A percentile compares a stretch with the other conserved stretches of the same genome.
Conservation (phyloP, 441 rosid genomes). For the Bocquillonia castaneifolia region DNA sequence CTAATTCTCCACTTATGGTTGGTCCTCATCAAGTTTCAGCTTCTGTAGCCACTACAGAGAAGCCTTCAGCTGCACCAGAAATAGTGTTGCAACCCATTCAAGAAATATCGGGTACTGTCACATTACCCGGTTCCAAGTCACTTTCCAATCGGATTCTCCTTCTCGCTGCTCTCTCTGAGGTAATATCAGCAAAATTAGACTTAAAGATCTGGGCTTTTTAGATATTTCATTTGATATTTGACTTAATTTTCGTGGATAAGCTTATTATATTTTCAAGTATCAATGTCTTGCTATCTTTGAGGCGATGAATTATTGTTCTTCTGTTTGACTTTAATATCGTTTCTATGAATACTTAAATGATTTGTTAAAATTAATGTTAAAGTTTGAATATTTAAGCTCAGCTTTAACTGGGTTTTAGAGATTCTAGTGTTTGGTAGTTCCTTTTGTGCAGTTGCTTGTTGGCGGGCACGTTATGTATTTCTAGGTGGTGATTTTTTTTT, state of each 20-base stretch:
- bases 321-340: not conserved
- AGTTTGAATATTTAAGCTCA: not conserved
- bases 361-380: not conserved
- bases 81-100: constrained; percentile 78
- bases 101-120: constrained; percentile 79
- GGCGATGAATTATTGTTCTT: not conserved
- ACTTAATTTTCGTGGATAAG: not conserved
- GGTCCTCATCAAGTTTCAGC: constrained; percentile 46
- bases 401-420: not conserved
- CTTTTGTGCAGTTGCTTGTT: not conserved
- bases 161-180: constrained; percentile 93
- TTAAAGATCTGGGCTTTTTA: not conserved
- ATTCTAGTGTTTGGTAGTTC: not conserved
- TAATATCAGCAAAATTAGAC: constrained; percentile 13
- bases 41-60: constrained; percentile 62
- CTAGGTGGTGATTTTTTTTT: not conserved
- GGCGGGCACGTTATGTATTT: not conserved
- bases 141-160: constrained; percentile 89
- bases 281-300: not conserved
- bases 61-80: constrained; percentile 57
- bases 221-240: not conserved
- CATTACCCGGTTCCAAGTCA: constrained; percentile 89
- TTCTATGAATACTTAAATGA: too few relatives aligned
- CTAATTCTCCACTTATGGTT: not conserved
- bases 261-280: not conserved